Percentiles rank a stretch among this genome's conserved stretches.
Conservation (phyloP, 345 rosid species). For the Eucalyptus brandiana region DNA sequence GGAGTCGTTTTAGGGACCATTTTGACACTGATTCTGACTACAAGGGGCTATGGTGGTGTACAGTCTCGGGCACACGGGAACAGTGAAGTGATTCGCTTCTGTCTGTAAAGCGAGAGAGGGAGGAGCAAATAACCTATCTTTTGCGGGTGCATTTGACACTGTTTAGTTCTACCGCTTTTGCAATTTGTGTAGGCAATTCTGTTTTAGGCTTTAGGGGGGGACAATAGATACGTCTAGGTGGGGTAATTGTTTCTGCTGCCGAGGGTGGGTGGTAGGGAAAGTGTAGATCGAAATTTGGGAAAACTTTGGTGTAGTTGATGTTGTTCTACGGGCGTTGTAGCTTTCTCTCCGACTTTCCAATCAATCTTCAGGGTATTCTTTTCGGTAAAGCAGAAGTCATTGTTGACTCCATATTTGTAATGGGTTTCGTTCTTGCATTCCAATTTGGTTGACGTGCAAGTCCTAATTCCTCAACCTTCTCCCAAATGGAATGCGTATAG, state of each 20-base stretch:
- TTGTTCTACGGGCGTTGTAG: background rate
- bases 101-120: background rate
- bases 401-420: background rate
- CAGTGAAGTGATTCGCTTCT: background rate
- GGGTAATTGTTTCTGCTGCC: background rate
- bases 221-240: background rate
- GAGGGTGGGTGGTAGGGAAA: background rate
- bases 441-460: background rate
- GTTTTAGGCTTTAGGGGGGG: background rate
- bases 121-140: background rate
- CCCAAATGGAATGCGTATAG: background rate
- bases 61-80: background rate
- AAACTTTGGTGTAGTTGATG: background rate
- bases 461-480: background rate
- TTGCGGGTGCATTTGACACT: background rate
- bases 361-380: background rate
- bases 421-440: background rate
- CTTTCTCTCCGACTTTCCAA: background rate
- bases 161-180: background rate
- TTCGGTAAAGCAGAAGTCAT: background rate
- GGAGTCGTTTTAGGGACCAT: background rate
- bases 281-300: background rate
- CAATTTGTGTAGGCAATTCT: background rate
- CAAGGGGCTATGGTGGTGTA: background rate
- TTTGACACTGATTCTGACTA: background rate